These are phyloP conservation scores for Alternaria dauci DNA, from an alignment of 2,329 filamentous ascomycete species.

Conservation along the genomic window DNA sequence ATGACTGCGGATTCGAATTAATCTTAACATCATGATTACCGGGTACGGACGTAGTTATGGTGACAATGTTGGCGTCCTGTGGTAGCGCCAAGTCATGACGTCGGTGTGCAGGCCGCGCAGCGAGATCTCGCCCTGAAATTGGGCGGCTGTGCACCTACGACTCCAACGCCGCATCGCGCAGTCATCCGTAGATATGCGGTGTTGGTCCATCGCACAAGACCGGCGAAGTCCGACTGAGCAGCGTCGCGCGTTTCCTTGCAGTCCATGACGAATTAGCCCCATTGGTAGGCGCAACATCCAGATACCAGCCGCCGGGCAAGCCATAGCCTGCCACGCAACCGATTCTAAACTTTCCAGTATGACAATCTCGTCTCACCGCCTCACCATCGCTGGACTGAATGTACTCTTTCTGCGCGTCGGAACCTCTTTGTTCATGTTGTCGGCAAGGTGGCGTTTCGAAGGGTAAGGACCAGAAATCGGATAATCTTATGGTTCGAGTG, in stretches of 20 bases:
- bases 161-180: constrained; percentile 5
- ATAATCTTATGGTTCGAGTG: not conserved
- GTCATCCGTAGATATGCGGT: not conserved
- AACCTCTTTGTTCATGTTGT: not conserved
- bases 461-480: not conserved
- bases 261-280: not conserved
- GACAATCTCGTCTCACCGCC: not conserved
- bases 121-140: not conserved
- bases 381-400: not conserved
- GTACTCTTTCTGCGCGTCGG: not conserved
- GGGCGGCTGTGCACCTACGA: constrained; percentile 9
- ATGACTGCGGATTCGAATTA: constrained; percentile 12
- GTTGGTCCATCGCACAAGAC: constrained; percentile 1
- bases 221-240: not conserved
- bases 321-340: not conserved
- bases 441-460: not conserved
- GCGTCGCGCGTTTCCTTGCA: not conserved
- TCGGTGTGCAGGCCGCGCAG: constrained; percentile 4
- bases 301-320: not conserved
- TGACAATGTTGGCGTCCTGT: not conserved
- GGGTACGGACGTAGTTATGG: constrained; percentile 7
- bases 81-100: constrained; percentile 19
- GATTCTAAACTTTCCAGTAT: not conserved
- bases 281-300: not conserved
- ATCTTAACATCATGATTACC: not conserved